Evolutionary conservation across 371 early-diverging fungal species (phyloP), one percentile per base, ranked within the genome.

Genomic region (Lichtheimia ramosa): DNA sequence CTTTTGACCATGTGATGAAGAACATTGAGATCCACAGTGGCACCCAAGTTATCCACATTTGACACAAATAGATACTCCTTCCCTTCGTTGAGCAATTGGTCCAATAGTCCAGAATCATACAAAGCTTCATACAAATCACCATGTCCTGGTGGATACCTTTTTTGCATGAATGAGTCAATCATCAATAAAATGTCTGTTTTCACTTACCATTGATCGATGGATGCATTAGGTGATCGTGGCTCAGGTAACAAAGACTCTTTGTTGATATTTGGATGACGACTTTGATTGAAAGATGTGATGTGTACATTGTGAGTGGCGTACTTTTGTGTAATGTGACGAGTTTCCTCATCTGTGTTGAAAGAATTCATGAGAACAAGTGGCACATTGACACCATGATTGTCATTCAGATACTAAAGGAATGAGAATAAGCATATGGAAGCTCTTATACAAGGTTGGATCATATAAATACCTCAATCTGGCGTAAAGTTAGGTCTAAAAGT

Each of bases 351-450:
- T 0, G 99, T 99, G 74, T 99, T 99, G 89, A 99, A 99, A 25
- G 97, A 96, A 87, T 99, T 99, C 99, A 99, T 99, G 54, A 99
- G 84, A 58, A 99, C 93, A 52, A 99, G 88, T 4, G 99, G 99
- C 39, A 99, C 97, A 56, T 89, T 86, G 65, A 92, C 93, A 51
- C 87, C 87, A 76, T 95, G 84, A 53, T 85, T 83, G 64, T 86
- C 85, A 85, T 99, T 98, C 59, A 99, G 77, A 72, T 96, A 91
- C 91, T 92, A 69, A 18, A 46, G 2, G 25, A 0, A 34, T 34
- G 8, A 5, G 34, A 34, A 8, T 34, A 27, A 27, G 27, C 34
- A 34, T 8, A 5, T 25, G 25, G 25, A 27, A 5, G 27, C 4
- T 27, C 27, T 7, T 27, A 7, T 27, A 21, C 46, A 59, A 25